Percentiles rank a stretch among this genome's conserved stretches.
Evolutionary conservation across 108 stramenopile genomes (phyloP).

Genomic region (Chaetoceros tenuissimus): DNA sequence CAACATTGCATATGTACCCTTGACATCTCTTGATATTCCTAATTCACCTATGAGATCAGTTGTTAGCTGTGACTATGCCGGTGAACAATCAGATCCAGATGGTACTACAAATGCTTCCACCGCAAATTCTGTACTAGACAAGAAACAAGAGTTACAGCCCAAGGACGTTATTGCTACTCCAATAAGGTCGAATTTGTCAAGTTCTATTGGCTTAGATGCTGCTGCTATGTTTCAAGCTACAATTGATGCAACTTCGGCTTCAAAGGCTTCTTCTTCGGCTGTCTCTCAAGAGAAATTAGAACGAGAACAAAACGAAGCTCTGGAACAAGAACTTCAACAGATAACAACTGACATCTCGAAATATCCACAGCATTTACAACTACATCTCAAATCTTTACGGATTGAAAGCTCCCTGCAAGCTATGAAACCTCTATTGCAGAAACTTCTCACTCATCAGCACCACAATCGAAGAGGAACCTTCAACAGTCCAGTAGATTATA

Average conservation of each 20-base stretch:
- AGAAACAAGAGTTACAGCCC: too few relatives aligned
- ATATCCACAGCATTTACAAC: background rate
- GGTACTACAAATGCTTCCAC: too few relatives aligned
- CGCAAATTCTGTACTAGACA: too few relatives aligned
- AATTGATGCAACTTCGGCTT: too few relatives aligned
- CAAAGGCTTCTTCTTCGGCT: too few relatives aligned
- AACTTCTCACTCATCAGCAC: slow-evolving; percentile 35
- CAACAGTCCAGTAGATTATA: slow-evolving; percentile 77
- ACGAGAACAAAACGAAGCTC: background rate
- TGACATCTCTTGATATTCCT: background rate
- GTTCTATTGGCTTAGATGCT: too few relatives aligned
- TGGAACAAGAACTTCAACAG: background rate
- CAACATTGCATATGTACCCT: too few relatives aligned
- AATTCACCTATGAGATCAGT: background rate
- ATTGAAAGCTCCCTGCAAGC: slow-evolving; percentile 34
- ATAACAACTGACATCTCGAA: background rate
- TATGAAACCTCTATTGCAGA: slow-evolving; percentile 24
- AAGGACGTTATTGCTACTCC: too few relatives aligned
- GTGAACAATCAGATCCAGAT: too few relatives aligned
- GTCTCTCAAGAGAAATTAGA: too few relatives aligned
- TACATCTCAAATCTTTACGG: slow-evolving; percentile 6
- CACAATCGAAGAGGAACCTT: slow-evolving; percentile 53
- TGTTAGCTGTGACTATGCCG: background rate
- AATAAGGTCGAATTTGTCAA: too few relatives aligned
- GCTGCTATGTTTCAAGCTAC: too few relatives aligned